A percentile compares a stretch with the other conserved stretches of the same genome.
These are phyloP conservation scores for Penicillium aurantiogriseum DNA, from an alignment of 2,329 filamentous ascomycete genomes.

Conservation along the genomic window DNA sequence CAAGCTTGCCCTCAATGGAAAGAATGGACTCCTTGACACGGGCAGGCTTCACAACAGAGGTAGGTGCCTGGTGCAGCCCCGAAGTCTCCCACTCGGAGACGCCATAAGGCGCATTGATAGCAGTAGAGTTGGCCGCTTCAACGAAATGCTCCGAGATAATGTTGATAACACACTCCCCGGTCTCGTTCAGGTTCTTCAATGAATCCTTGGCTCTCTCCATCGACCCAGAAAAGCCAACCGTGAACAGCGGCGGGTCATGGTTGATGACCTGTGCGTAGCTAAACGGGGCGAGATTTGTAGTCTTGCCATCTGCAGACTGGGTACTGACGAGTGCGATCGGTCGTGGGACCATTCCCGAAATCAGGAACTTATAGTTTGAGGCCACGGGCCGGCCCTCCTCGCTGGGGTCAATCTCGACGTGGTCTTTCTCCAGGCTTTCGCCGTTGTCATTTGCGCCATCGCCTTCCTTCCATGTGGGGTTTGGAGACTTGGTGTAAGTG, in stretches of 20 bases:
- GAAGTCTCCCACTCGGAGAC: conserved; percentile 75
- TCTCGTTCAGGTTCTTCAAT: conserved; percentile 69
- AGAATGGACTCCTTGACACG: conserved; percentile 82
- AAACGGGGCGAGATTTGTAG: conserved; percentile 80
- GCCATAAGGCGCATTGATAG: conserved; percentile 74
- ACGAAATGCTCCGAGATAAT: conserved; percentile 81
- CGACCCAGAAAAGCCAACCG: conserved; percentile 59
- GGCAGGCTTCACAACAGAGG: conserved; percentile 64
- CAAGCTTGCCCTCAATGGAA: conserved; percentile 74
- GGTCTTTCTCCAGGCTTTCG: conserved; percentile 53
- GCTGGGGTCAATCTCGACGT: conserved; percentile 80
- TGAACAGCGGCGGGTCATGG: conserved; percentile 84
- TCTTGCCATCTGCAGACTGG: conserved; percentile 58
- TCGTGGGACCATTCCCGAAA: conserved; percentile 76
- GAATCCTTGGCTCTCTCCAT: conserved; percentile 71
- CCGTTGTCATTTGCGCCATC: conserved; percentile 47
- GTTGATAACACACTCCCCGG: conserved; percentile 77
- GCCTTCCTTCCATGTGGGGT: conserved; percentile 45
- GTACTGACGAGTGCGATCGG: conserved; percentile 70
- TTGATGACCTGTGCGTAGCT: conserved; percentile 80
- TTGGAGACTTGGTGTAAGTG: conserved; percentile 42
- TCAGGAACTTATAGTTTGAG: conserved; percentile 90
- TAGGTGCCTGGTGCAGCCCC: conserved; percentile 69
- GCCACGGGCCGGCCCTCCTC: conserved; percentile 63
- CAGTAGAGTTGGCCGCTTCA: conserved; percentile 82